Percentiles rank a stretch among this genome's conserved stretches.
Evolutionary conservation across 257 asterid genomes (phyloP).

Genomic region (Ligustrum vulgare): DNA sequence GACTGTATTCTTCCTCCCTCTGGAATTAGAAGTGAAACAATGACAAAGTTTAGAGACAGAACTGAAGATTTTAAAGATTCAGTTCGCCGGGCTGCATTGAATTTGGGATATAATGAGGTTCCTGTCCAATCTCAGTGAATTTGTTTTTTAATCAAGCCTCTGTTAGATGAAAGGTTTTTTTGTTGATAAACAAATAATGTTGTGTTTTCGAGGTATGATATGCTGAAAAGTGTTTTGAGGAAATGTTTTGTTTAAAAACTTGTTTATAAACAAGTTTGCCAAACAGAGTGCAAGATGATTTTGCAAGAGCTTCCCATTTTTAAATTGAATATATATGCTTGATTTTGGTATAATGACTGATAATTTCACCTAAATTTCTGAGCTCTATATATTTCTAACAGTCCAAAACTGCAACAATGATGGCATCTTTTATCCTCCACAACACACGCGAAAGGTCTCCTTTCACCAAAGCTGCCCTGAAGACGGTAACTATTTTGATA

Average conservation of each 20-base stretch:
- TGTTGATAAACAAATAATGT: no score
- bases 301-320: not conserved
- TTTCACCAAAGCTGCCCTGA: slow-evolving; percentile 79
- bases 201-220: no score
- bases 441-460: slow-evolving; percentile 66
- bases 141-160: not conserved
- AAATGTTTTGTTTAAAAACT: no score
- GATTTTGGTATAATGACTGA: not conserved
- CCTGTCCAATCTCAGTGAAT: slow-evolving; percentile 2
- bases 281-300: not conserved
- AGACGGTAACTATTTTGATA: slow-evolving; percentile 48
- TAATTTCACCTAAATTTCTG: slow-evolving; percentile 18
- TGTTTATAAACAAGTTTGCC: no score
- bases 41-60: slow-evolving; percentile 76
- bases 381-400: slow-evolving; percentile 34
- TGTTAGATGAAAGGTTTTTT: no score
- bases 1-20: not conserved
- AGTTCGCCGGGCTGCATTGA: slow-evolving; percentile 70
- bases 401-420: slow-evolving; percentile 75
- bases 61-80: slow-evolving; percentile 95
- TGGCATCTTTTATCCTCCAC: slow-evolving; percentile 85
- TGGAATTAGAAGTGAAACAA: slow-evolving; percentile 25
- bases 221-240: no score
- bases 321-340: not conserved
- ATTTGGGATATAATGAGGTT: slow-evolving; percentile 79